Base-by-base conservation (phyloP, 2,329 filamentous ascomycete genomes). In the Pseudocercospora eumusae region DNA sequence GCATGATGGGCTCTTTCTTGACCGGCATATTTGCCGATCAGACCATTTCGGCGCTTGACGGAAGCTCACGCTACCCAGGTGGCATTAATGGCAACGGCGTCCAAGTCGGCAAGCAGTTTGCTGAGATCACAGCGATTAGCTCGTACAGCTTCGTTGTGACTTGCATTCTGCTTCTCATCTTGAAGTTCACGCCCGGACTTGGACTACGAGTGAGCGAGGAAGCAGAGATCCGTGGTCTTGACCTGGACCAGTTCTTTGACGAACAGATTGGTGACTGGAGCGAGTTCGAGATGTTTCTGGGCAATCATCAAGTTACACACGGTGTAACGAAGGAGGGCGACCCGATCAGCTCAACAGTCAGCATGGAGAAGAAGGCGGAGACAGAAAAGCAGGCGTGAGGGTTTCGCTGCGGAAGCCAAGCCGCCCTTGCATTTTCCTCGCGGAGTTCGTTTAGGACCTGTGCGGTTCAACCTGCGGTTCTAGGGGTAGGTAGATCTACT, bases 11-110 rank as follows among this genome's bases (percentile, higher is more conserved):
- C 8, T 81, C 82, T 27, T 84, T 86, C 73, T 70, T 86, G 52
- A 86, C 84, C 1, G 84, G 83, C 6, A 80, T 86, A 67, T 86
- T 86, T 65, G 83, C 83, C 36, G 77, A 78, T 31, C 75, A 80
- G 68, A 73, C 76, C 57, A 77, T 82, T 59, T 78, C 78, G 10
- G 73, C 75, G 15, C 78, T 86, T 44, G 83, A 85, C 59, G 83
- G 83, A 50, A 74, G 71, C 11, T 81, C 80, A 1, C 71, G 79
- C 42, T 64, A 74, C n/a, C 78, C 82, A 9, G 83, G 80, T 45
- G 80, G 71, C 47, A 81, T 84, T 67, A 83, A 86, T 58, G 83
- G 83, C 59, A 79, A 83, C 55, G 82, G 82, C 18, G 75, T 83
- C 33, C 83, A 86, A 68, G 77, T 86, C 20, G 83, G 80, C 45